Evolutionary conservation across 1,284 basidiomycete genomes (phyloP).

Genomic region (Fomitopsis schrenkii): DNA sequence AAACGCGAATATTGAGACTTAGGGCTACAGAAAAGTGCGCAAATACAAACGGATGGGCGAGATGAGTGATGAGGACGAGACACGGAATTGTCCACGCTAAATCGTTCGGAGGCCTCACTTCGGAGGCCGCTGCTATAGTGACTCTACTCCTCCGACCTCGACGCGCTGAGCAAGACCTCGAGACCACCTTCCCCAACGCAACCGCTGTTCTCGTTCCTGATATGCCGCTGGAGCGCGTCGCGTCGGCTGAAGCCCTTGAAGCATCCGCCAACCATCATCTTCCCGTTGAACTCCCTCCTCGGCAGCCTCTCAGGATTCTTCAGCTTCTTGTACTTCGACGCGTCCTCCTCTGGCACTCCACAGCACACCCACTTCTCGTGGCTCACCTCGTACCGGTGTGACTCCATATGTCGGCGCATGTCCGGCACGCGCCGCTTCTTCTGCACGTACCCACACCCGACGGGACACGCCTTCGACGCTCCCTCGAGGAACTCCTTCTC

Average conservation of each 20-base stretch:
- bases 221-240: conserved; percentile 2
- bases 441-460: conserved; percentile 3
- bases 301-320: neutral
- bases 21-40: no score
- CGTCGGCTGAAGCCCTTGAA: conserved; percentile 3
- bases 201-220: neutral
- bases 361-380: conserved; percentile 7
- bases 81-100: no score
- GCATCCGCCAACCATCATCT: conserved; percentile 4
- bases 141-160: neutral
- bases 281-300: neutral
- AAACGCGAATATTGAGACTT: no score
- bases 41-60: no score
- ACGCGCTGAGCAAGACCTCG: neutral
- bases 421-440: neutral
- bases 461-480: neutral
- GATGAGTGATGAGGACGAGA: no score
- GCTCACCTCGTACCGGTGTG: conserved; percentile 2
- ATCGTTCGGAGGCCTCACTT: no score
- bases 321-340: neutral
- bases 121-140: no score
- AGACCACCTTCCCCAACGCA: conserved; percentile 1
- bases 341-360: neutral
- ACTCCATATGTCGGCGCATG: conserved; percentile 5
- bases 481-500: neutral